Conservation (phyloP, 2,329 filamentous ascomycete genomes). For the Diaporthe sp. region DNA sequence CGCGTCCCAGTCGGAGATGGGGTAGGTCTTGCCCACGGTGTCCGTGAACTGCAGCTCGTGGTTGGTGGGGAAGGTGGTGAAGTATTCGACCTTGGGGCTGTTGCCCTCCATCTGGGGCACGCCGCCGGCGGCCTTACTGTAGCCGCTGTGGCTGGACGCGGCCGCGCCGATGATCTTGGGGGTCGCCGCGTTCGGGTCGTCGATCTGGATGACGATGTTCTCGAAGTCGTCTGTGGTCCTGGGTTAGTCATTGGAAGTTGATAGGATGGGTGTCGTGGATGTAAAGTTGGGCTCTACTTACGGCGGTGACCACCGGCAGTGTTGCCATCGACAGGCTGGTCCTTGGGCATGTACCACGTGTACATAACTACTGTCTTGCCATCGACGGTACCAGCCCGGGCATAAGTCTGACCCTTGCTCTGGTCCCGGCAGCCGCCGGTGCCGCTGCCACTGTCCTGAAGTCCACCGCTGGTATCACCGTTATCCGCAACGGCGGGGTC, state of each 20-base stretch:
- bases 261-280: rapidly evolving
- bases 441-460: constrained; percentile 47
- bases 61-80: constrained; percentile 47
- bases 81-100: constrained; percentile 50
- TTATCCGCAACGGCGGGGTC: constrained; percentile 18
- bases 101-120: constrained; percentile 40
- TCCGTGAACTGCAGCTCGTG: constrained; percentile 54
- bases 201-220: constrained; percentile 48
- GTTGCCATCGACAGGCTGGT: constrained; percentile 49
- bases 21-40: constrained; percentile 50
- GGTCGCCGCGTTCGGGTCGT: constrained; percentile 42
- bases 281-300: background rate
- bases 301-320: constrained; percentile 50
- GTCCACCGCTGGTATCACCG: constrained; percentile 46
- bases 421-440: constrained; percentile 47
- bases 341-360: constrained; percentile 59
- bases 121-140: constrained; percentile 43
- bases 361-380: constrained; percentile 53
- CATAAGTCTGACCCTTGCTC: constrained; percentile 52
- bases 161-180: constrained; percentile 48
- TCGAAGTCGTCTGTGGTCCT: constrained; percentile 51
- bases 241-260: background rate
- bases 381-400: constrained; percentile 45
- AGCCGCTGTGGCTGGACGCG: constrained; percentile 52
- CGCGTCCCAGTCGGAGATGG: constrained; percentile 56